Percentiles rank a stretch among this genome's conserved stretches.
Conservation (phyloP, 352 stramenopile genomes). For the Globisporangium irregulare region DNA sequence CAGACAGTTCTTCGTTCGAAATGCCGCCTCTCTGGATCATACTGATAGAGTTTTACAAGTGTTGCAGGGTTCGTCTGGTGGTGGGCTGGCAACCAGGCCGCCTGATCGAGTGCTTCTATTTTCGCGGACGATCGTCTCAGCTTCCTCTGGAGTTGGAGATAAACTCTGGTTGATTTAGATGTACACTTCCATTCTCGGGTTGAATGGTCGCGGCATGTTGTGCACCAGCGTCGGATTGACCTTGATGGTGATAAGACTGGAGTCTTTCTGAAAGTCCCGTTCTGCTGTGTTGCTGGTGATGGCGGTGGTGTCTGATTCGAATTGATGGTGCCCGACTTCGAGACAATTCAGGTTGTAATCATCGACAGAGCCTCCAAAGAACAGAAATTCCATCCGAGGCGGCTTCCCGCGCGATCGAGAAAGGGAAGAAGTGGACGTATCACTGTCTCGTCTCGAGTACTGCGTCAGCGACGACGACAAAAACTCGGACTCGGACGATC, state of each 20-base stretch:
- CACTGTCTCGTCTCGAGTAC: neutral
- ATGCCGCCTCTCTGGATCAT: neutral
- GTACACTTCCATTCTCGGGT: slow-evolving; percentile 26
- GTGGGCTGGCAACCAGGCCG: neutral
- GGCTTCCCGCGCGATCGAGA: slow-evolving; percentile 7
- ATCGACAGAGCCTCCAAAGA: slow-evolving; percentile 45
- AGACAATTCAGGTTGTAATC: slow-evolving; percentile 31
- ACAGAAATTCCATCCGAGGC: slow-evolving; percentile 51
- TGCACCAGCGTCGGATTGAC: slow-evolving; percentile 43
- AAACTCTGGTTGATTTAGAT: slow-evolving; percentile 4
- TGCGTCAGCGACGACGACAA: neutral
- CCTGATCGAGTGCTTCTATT: slow-evolving; percentile 9
- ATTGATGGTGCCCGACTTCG: slow-evolving; percentile 25
- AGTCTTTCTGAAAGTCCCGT: slow-evolving; percentile 3
- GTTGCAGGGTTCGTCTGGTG: neutral
- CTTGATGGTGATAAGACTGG: slow-evolving; percentile 26
- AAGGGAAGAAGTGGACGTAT: neutral
- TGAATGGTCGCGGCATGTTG: slow-evolving; percentile 40
- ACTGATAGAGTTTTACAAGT: neutral
- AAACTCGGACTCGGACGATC: slow-evolving; percentile 2
- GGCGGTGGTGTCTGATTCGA: slow-evolving; percentile 13
- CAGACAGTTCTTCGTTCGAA: slow-evolving; percentile 2
- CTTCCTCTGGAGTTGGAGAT: neutral
- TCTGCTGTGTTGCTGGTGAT: neutral
- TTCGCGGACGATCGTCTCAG: neutral